Conservation (phyloP, 768 basidiomycete genomes). For the Dioszegia crocea region DNA sequence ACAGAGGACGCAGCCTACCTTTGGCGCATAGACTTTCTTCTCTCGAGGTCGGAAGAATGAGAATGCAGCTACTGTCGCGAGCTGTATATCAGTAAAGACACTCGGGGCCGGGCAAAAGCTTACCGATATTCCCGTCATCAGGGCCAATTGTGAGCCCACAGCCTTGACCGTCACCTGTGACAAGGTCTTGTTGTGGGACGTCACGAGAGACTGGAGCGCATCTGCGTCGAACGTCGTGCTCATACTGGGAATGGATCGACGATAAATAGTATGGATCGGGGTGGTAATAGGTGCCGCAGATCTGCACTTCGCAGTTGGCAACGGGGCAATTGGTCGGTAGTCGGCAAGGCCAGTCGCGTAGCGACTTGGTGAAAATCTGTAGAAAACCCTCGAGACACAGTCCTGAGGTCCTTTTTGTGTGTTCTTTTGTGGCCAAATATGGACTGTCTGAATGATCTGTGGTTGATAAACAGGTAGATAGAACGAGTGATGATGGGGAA, state of each 20-base stretch:
- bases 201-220: conserved; percentile 36
- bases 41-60: conserved; percentile 83
- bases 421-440: too few species aligned
- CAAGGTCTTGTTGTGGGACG: conserved; percentile 37
- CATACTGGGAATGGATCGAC: conserved; percentile 13
- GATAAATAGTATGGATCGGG: background rate
- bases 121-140: conserved; percentile 50
- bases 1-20: conserved; percentile 52
- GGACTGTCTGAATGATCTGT: too few species aligned
- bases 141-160: conserved; percentile 49
- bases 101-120: background rate
- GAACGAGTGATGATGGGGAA: too few species aligned
- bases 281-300: too few species aligned
- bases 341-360: too few species aligned
- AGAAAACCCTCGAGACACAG: too few species aligned
- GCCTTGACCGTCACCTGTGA: conserved; percentile 48
- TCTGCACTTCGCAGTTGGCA: too few species aligned
- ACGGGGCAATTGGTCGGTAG: too few species aligned
- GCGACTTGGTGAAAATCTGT: too few species aligned
- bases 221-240: conserved; percentile 23
- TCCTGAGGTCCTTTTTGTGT: too few species aligned
- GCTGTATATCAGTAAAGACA: conserved; percentile 15
- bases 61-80: conserved; percentile 56
- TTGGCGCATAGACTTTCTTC: conserved; percentile 69
- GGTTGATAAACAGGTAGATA: too few species aligned